Evolutionary conservation across 306 rosid genomes (phyloP).

Genomic region (Quercus berberidifolia): DNA sequence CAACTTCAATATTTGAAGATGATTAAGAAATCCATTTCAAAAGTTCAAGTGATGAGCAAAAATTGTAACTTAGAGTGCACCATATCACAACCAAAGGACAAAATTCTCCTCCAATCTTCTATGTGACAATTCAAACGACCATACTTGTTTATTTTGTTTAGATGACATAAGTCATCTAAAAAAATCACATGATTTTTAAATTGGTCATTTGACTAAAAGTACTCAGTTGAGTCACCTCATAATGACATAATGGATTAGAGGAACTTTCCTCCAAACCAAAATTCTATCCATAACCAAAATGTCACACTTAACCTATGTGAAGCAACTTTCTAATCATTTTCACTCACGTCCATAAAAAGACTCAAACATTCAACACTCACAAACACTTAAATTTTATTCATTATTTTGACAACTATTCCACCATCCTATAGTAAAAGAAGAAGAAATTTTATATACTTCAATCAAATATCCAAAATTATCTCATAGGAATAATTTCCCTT

Average conservation of each 20-base stretch:
- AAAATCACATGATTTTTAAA: too few species aligned
- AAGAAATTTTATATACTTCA: not conserved
- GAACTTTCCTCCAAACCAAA: too few species aligned
- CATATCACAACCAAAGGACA: too few species aligned
- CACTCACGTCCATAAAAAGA: not conserved
- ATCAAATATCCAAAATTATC: not conserved
- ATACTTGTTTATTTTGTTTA: too few species aligned
- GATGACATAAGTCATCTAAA: too few species aligned
- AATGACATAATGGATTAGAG: too few species aligned
- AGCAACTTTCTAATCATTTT: not conserved
- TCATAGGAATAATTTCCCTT: not conserved
- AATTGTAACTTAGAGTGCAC: not conserved
- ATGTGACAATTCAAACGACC: too few species aligned
- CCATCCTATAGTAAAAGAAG: not conserved
- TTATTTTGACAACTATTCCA: not conserved
- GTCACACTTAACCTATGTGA: not conserved
- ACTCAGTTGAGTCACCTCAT: too few species aligned
- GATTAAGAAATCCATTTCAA: not conserved
- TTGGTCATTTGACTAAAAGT: too few species aligned
- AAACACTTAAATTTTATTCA: not conserved
- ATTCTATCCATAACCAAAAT: not conserved
- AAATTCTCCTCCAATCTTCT: too few species aligned
- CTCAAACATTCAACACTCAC: not conserved
- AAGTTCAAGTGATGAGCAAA: slow-evolving; percentile 14
- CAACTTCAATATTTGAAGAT: not conserved